phyloP scores from a whole-genome alignment of 1,139 yeast species.

The Taphrina wiesneri region DNA sequence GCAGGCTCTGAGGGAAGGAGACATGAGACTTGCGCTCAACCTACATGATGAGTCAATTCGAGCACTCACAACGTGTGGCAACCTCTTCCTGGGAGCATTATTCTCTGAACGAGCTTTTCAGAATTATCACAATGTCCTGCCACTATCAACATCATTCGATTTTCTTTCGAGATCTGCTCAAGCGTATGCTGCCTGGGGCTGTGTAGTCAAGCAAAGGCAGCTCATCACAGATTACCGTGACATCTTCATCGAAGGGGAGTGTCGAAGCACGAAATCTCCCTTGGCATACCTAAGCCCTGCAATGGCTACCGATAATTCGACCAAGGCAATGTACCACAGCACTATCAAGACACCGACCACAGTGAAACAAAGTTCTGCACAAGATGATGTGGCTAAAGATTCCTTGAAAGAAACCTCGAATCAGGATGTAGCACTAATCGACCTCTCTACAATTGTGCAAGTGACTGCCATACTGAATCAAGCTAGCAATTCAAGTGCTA shows the following conservation, averaged over 20 bases:
- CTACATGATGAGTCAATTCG: neutral
- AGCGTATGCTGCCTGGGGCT: conserved; percentile 1
- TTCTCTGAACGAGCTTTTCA: neutral
- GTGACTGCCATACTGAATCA: neutral
- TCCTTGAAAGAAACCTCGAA: neutral
- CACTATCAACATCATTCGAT: neutral
- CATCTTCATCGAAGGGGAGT: neutral
- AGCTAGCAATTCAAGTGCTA: neutral
- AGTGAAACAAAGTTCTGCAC: neutral
- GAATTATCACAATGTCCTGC: neutral
- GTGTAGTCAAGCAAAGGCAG: neutral
- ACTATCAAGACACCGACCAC: neutral
- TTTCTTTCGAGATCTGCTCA: neutral
- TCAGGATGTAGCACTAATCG: conserved; percentile 4
- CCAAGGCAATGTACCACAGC: neutral
- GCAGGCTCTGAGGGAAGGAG: neutral
- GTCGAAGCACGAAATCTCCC: neutral
- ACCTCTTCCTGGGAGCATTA: neutral
- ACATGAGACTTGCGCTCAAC: neutral
- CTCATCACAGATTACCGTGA: neutral
- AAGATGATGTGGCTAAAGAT: neutral
- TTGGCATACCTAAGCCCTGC: neutral
- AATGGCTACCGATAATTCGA: neutral
- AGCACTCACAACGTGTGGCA: neutral
- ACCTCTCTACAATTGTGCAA: conserved; percentile 1